These are phyloP conservation scores for Tremellales sp. DNA, from an alignment of 1,284 basidiomycete species.

Conservation along the genomic window DNA sequence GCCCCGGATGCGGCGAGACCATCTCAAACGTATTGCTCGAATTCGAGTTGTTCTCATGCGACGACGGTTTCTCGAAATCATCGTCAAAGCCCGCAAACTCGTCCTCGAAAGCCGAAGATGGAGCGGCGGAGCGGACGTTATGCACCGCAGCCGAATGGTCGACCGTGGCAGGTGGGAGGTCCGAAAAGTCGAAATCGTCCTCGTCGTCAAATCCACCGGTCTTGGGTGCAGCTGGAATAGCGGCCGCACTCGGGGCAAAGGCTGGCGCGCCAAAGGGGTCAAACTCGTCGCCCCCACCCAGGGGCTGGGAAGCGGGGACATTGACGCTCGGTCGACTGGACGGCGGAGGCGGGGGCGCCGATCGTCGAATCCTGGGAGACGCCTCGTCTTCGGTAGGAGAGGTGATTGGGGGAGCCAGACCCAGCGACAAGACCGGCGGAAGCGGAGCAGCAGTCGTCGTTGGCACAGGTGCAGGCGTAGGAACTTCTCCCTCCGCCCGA, in stretches of 20 bases:
- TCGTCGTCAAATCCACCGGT: conserved; percentile 67
- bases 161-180: conserved; percentile 51
- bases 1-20: conserved; percentile 20
- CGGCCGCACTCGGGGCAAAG: background rate
- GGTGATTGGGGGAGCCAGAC: background rate
- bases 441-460: conserved; percentile 41
- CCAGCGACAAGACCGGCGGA: conserved; percentile 5
- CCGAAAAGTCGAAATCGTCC: conserved; percentile 77
- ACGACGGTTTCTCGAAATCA: conserved; percentile 38
- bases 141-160: conserved; percentile 24
- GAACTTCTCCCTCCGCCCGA: conserved; percentile 1
- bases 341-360: conserved; percentile 40
- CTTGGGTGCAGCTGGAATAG: conserved; percentile 14
- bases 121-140: conserved; percentile 14
- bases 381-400: conserved; percentile 6
- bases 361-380: conserved; percentile 28
- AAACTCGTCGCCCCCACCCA: conserved; percentile 17
- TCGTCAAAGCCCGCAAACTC: conserved; percentile 53
- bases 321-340: conserved; percentile 10
- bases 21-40: conserved; percentile 40
- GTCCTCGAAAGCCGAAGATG: conserved; percentile 38
- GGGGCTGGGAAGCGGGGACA: conserved; percentile 4
- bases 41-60: conserved; percentile 18
- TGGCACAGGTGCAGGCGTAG: conserved; percentile 33
- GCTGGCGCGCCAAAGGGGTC: conserved; percentile 26